Percentiles rank a stretch among this genome's conserved stretches.
These are phyloP conservation scores for Neofusicoccum laricinum DNA, from an alignment of 2,329 filamentous ascomycete genomes.

Conservation along the genomic window DNA sequence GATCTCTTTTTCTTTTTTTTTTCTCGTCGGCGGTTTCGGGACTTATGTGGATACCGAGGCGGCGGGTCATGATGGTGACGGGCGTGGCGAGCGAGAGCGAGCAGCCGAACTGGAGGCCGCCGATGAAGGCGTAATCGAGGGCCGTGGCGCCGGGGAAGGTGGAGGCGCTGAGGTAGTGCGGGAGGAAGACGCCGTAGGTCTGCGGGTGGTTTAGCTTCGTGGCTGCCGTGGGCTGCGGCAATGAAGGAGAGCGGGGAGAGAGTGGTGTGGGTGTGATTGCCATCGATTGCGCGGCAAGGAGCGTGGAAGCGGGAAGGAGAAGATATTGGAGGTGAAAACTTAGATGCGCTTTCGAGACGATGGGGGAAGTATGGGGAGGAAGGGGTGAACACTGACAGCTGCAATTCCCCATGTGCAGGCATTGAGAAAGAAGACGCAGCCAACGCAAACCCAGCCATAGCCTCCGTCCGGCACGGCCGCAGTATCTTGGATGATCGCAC, in stretches of 20 bases:
- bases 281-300: no score
- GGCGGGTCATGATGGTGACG: conserved; percentile 20
- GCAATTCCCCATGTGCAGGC: conserved; percentile 31
- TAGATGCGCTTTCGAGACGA: no score
- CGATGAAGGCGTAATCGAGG: conserved; percentile 34
- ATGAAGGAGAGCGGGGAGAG: no score
- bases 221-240: no score
- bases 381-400: conserved; percentile 17
- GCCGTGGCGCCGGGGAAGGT: conserved; percentile 20
- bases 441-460: conserved; percentile 36
- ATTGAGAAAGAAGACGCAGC: conserved; percentile 28
- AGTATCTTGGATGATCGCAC: conserved; percentile 9
- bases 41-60: conserved; percentile 20
- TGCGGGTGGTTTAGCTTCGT: conserved; percentile 19
- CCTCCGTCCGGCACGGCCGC: conserved; percentile 27
- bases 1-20: no score
- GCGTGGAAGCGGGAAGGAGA: not conserved
- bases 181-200: conserved; percentile 11
- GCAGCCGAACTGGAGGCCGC: conserved; percentile 29
- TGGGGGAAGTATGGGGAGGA: no score
- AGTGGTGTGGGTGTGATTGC: no score
- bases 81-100: conserved; percentile 26
- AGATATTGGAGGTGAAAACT: no score
- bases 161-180: not conserved
- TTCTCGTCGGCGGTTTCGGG: no score